Evolutionary conservation across 345 rosid genomes (phyloP).

Genomic region (Populus euphratica): DNA sequence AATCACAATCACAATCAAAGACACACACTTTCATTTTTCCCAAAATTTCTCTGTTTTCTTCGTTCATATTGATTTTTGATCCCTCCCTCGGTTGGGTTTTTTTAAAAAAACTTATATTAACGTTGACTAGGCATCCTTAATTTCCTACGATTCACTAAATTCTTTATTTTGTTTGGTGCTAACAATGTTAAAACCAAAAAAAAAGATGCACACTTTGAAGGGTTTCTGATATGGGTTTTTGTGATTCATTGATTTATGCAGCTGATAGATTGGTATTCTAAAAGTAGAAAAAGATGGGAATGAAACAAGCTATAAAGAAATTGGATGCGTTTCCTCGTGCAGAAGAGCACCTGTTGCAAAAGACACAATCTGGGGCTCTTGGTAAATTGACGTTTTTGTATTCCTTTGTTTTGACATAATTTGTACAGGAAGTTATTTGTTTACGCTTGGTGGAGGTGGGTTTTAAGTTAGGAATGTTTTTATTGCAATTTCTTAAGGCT

Average conservation of each 20-base stretch:
- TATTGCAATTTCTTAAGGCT: background rate
- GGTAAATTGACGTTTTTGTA: conserved; percentile 34
- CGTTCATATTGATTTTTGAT: background rate
- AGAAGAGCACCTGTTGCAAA: conserved; percentile 89
- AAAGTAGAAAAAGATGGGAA: conserved; percentile 44
- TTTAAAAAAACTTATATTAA: background rate
- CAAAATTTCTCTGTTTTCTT: background rate
- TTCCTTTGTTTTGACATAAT: background rate
- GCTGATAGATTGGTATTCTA: background rate
- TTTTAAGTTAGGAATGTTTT: background rate
- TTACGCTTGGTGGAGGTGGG: background rate
- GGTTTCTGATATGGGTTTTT: background rate
- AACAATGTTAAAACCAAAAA: background rate
- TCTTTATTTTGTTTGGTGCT: background rate
- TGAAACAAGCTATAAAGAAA: conserved; percentile 79
- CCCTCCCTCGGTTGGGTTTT: background rate
- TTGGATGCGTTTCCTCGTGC: conserved; percentile 95
- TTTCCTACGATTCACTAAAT: background rate
- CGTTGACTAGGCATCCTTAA: background rate
- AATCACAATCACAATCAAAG: background rate
- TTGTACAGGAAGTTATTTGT: background rate
- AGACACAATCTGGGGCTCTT: conserved; percentile 90
- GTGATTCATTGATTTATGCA: background rate
- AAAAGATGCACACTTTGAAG: background rate
- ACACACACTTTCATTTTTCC: background rate